Base-by-base conservation (phyloP, 805 yeast genomes). In the Saccharomyces mikatae region DNA sequence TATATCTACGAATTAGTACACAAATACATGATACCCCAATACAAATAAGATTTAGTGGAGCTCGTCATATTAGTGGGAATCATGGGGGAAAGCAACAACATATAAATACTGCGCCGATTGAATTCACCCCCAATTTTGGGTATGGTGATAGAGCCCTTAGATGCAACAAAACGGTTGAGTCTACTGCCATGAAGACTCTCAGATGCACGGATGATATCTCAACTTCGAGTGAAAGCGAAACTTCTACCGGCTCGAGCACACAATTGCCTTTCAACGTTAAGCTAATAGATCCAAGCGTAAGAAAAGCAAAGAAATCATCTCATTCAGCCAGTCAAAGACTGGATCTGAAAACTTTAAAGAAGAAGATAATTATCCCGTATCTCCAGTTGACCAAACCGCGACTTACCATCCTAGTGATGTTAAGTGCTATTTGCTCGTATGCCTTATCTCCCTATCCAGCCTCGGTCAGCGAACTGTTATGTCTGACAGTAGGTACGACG, bases 371-470 rank as follows among this genome's bases (percentile, higher is more conserved):
- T 0, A 76, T 77, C 26, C 86, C 90, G 0, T 90, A 89, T 65
- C 52, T 89, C 9, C 88, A 88, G 56, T 77, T 94, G n/a, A 81
- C 96, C 3, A 94, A 94, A 70, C 99, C 99, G 14, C 79, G 89
- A 54, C 77, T 94, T 53, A 88, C 97, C 0, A 81, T 90, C 6
- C 73, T 94, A 44, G 96, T 94, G 13, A 95, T 92, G 69, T 74
- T 94, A 22, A 87, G 97, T 52, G 86, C 97, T 0, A 89, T 94
- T 63, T 89, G 97, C 58, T 86, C 97, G 0, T 94, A 92, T 67
- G 97, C 97, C 0, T 73, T 94, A 30, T 88, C 96, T 0, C 98
- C 99, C 1, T 78, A 79, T 59, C 81, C 91, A 10, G 89, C 90
- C 0, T 81, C 94, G 0, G 69, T 92, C 2, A 74, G 81, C 6